Conservation (phyloP, 169 alveolate species). For the Plasmodium adleri region DNA sequence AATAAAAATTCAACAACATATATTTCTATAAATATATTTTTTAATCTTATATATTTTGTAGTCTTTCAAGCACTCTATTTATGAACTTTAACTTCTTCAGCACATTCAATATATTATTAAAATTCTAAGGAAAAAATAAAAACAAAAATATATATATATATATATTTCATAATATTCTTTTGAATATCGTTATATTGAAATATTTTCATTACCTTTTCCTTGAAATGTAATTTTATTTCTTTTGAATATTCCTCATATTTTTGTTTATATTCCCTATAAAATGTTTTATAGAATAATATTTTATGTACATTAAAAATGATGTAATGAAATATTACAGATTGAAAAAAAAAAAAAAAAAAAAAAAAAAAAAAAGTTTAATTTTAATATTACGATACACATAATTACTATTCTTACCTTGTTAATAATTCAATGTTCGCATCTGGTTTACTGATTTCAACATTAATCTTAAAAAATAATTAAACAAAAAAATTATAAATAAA, state of each 20-base stretch:
- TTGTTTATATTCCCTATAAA: slow-evolving; percentile 44
- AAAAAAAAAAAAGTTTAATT: background rate
- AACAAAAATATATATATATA: background rate
- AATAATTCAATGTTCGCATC: slow-evolving; percentile 27
- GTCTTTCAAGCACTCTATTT: slow-evolving; percentile 55
- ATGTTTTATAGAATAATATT: no score
- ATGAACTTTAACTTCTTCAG: slow-evolving; percentile 67
- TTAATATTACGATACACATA: no score
- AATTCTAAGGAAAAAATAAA: slow-evolving; percentile 22
- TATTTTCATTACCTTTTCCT: slow-evolving; percentile 18
- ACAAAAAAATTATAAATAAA: background rate
- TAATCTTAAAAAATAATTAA: slow-evolving; percentile 10
- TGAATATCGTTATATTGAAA: no score
- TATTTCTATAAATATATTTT: no score
- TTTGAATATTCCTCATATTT: slow-evolving; percentile 41
- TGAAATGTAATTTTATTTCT: slow-evolving; percentile 40
- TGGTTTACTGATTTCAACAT: slow-evolving; percentile 45
- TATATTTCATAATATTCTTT: background rate
- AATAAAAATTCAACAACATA: no score
- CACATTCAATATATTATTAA: slow-evolving; percentile 30
- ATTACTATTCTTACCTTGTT: slow-evolving; percentile 27
- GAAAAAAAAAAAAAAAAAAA: background rate
- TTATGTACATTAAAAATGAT: no score
- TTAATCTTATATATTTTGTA: slow-evolving; percentile 24
- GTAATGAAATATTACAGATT: background rate